These are phyloP conservation scores for Ganoderma boninense DNA, from an alignment of 1,284 basidiomycete genomes.

Conservation along the genomic window DNA sequence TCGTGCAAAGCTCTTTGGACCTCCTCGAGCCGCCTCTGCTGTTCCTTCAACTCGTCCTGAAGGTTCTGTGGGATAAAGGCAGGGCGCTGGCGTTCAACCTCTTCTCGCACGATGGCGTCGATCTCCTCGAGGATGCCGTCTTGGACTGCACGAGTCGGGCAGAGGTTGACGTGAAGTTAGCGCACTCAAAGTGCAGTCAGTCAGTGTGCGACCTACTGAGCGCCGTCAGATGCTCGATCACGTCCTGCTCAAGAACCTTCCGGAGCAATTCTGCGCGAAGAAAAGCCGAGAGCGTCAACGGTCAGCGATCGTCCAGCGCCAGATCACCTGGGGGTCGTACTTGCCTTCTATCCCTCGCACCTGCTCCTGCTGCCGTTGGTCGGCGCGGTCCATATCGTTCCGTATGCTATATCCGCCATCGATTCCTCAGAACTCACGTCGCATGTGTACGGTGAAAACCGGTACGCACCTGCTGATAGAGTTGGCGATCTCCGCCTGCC, in stretches of 20 bases:
- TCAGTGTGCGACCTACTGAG: constrained; percentile 45
- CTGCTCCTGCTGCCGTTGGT: constrained; percentile 51
- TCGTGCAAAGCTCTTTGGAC: constrained; percentile 61
- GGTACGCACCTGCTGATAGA: constrained; percentile 35
- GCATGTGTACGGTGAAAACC: neutral
- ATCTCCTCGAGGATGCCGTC: constrained; percentile 53
- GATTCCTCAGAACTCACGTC: neutral
- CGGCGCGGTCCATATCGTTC: constrained; percentile 50
- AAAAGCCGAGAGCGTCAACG: too few relatives aligned
- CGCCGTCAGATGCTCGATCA: constrained; percentile 52
- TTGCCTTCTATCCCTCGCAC: constrained; percentile 57
- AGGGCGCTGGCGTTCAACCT: constrained; percentile 54
- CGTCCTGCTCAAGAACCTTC: constrained; percentile 52
- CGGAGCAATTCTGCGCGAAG: constrained; percentile 51
- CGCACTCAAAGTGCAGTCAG: neutral
- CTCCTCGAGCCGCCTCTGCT: constrained; percentile 56
- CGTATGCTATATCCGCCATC: constrained; percentile 46
- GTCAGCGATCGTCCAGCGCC: neutral
- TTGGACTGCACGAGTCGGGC: constrained; percentile 46
- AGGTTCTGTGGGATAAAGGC: constrained; percentile 53
- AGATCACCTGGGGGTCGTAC: neutral
- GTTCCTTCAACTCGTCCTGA: constrained; percentile 55
- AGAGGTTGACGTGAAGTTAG: neutral
- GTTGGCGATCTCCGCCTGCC: constrained; percentile 40
- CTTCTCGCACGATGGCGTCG: constrained; percentile 54